Base-by-base conservation (phyloP, 2,329 filamentous ascomycete genomes). In the Aspergillus fumigatiaffinis region DNA sequence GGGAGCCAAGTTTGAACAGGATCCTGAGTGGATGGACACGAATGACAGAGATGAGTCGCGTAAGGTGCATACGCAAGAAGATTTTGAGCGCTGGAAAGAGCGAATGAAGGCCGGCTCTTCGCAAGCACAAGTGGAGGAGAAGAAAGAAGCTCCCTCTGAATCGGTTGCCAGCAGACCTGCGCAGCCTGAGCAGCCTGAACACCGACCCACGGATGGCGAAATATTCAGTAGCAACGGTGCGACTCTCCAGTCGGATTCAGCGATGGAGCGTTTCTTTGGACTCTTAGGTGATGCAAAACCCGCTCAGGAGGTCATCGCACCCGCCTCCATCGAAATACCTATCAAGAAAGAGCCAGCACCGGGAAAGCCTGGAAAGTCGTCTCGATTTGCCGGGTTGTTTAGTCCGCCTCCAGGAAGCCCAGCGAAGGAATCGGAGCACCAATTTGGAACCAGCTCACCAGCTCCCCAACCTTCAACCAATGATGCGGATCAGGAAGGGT, bases 41-140 rank as follows among this genome's bases (percentile, higher is more conserved):
- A 85, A 86, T 17, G 82, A 80, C 48, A 76, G 82, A 23, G 87
- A 88, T 57, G 88, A 90, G 52, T 85, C 88, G 66, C 78, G 83
- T 38, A 85, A 88, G 66, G 84, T 82, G 4, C 89, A 91, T 66
- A 96, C 92, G 0, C 88, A 91, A 67, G 92, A 95, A 69, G 92
- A 97, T 64, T 95, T 97, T 73, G 88, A 95, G 76, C 90, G 90
- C 64, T 97, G 93, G 86, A 96, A 96, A 82, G 91, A 95, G 66
- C 84, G 83, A 62, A 95, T 95, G 91, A 93, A 90, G 73, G 87
- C 86, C 42, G 82, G 84, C 60, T 84, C 73, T 53, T 55, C 68
- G 41, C 64, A 76, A 50, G 61, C 72, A 32, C 68, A 74, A 42
- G 65, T 70, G 9, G 73, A 73, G 51, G 76, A 81, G 57, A 80